A percentile compares a stretch with the other conserved stretches of the same genome.
phyloP scores from a whole-genome alignment of 345 rosid species.

The Melaleuca quinquenervia region DNA sequence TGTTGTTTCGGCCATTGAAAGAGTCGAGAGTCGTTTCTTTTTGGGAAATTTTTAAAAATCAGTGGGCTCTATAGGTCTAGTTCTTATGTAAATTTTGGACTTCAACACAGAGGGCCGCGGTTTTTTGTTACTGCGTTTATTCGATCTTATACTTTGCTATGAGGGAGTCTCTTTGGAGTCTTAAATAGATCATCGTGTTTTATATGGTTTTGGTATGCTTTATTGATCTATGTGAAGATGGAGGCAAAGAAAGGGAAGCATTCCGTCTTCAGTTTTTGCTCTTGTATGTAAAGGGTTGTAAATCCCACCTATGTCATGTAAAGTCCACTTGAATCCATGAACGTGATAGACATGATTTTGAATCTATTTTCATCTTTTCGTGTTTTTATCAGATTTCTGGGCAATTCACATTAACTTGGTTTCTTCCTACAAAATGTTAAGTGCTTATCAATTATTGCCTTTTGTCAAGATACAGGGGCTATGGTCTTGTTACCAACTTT shows the following conservation, averaged over 20 bases:
- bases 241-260: neutral
- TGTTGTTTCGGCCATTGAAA: neutral
- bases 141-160: neutral
- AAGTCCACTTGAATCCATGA: neutral
- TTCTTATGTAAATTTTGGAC: neutral
- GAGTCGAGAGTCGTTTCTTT: neutral
- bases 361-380: neutral
- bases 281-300: neutral
- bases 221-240: neutral
- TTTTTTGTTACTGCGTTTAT: neutral
- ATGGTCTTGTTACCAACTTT: conserved; percentile 58
- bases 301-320: neutral
- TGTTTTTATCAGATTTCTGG: neutral
- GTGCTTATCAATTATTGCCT: neutral
- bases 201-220: neutral
- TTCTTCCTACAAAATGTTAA: neutral
- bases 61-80: neutral
- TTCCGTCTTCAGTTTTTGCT: neutral
- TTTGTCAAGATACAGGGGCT: neutral
- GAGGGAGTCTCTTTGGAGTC: neutral
- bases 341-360: neutral
- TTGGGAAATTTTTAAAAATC: neutral
- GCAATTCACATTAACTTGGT: neutral
- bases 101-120: neutral
- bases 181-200: neutral